These are phyloP conservation scores for Phoenix roebelenii DNA, from an alignment of 176 grass and related monocot genomes.

Conservation along the genomic window DNA sequence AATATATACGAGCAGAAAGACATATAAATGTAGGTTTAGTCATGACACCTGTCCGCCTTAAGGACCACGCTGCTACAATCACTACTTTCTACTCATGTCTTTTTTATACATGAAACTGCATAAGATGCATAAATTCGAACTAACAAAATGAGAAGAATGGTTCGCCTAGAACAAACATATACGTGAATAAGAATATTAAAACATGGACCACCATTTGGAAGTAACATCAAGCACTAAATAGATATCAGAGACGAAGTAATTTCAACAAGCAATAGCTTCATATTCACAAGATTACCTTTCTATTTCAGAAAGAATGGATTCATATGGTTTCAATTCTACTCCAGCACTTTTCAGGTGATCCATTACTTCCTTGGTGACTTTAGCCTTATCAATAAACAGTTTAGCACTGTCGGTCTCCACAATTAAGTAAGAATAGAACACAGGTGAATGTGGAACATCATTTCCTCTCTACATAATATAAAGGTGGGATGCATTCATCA, in stretches of 20 bases:
- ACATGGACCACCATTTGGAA: background rate
- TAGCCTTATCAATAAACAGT: conserved; percentile 77
- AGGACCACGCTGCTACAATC: no score
- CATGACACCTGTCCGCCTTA: no score
- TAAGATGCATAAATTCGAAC: no score
- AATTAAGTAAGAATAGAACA: conserved; percentile 85
- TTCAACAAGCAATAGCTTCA: conserved; percentile 10
- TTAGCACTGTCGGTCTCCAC: conserved; percentile 49
- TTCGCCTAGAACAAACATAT: no score
- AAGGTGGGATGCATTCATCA: conserved; percentile 21
- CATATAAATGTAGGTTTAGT: no score
- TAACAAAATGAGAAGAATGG: no score
- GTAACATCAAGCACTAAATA: background rate
- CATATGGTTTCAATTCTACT: conserved; percentile 72
- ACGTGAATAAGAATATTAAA: no score
- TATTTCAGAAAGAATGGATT: conserved; percentile 61
- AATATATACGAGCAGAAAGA: no score
- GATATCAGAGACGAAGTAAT: background rate
- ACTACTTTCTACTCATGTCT: no score
- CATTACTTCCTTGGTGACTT: conserved; percentile 54
- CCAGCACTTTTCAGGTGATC: conserved; percentile 55
- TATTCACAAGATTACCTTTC: conserved; percentile 46
- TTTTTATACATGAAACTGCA: no score
- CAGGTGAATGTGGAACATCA: conserved; percentile 88
- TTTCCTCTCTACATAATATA: conserved; percentile 73